These are phyloP conservation scores for Exophiala sp. DNA, from an alignment of 2,329 filamentous ascomycete genomes.

Conservation along the genomic window DNA sequence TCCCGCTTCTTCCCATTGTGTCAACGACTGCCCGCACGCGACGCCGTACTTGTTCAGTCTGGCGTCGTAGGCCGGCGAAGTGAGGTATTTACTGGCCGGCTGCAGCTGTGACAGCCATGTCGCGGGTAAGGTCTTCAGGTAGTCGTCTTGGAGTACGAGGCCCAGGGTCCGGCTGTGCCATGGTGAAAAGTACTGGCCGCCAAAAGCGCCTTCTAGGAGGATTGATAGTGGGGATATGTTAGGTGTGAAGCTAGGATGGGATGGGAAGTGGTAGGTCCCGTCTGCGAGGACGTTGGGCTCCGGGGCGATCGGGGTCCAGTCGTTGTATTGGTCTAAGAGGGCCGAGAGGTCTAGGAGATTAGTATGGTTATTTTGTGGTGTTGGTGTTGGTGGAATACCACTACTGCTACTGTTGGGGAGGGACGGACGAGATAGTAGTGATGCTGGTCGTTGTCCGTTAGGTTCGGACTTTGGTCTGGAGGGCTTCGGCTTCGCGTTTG, in stretches of 20 bases:
- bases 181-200: constrained; percentile 49
- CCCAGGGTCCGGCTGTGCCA: constrained; percentile 42
- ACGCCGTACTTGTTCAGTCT: constrained; percentile 51
- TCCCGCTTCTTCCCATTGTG: constrained; percentile 51
- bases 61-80: constrained; percentile 40
- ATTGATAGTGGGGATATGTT: constrained; percentile 52
- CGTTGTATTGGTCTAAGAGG: constrained; percentile 38
- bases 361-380: no score
- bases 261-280: constrained; percentile 44
- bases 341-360: constrained; percentile 23
- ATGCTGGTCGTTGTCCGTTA: not conserved
- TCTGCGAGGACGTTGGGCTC: constrained; percentile 39
- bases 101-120: constrained; percentile 43
- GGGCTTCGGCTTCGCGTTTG: not conserved
- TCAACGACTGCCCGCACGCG: constrained; percentile 49
- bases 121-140: constrained; percentile 40
- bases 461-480: not conserved
- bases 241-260: constrained; percentile 43
- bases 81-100: constrained; percentile 36
- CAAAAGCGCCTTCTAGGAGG: constrained; percentile 49
- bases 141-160: constrained; percentile 43
- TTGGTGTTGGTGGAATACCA: no score
- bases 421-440: no score
- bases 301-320: constrained; percentile 39
- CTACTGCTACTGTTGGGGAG: no score